Evolutionary conservation across 345 rosid species (phyloP), one percentile per base, ranked within the genome.

Genomic region (Citrus medica): DNA sequence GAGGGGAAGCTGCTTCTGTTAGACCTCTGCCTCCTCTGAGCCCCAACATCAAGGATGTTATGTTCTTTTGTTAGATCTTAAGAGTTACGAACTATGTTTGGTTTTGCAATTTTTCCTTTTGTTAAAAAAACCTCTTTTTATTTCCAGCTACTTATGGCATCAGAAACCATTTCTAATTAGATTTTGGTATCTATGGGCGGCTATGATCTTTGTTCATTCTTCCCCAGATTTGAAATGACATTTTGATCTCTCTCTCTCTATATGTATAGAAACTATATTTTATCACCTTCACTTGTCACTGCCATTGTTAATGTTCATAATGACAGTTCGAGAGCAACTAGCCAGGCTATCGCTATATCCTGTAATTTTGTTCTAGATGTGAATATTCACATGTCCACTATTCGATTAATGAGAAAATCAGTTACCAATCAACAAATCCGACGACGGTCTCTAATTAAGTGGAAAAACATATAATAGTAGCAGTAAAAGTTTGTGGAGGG

Each of bases 41-140:
- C 66, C 85, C 82, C 5, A 86, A 79, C 24, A 84, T 86, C 32
- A 86, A 88, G 73, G 71, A 80, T 16, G 79, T 85, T 0, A 83
- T 83, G 85, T 85, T 82, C 51, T 82, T 63, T 32, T 83, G 86
- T 69, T 85, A 76, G 80, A 28, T 35, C 51, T 3, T 46, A 13
- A 12, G 17, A 46, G 17, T 46, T 46, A 46, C 13, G 16, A 46
- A 46, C 21, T 1, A 12, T 13, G 55, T 68, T 27, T 6, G 6
- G 25, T 56, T 22, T 56, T 56, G 61, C 61, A 56, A 3, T 6
- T 9, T 22, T 19, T 56, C 24, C 51, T 46, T 46, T 10, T 42
- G 48, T 42, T 42, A 0, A 42, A 40, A 40, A 42, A 42, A 42
- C 14, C 48, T 42, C 1, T 16, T 69, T 9, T n/a, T 1, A 5